Conservation (phyloP, 108 stramenopile genomes). For the Pseudonitzschia multiseries region DNA sequence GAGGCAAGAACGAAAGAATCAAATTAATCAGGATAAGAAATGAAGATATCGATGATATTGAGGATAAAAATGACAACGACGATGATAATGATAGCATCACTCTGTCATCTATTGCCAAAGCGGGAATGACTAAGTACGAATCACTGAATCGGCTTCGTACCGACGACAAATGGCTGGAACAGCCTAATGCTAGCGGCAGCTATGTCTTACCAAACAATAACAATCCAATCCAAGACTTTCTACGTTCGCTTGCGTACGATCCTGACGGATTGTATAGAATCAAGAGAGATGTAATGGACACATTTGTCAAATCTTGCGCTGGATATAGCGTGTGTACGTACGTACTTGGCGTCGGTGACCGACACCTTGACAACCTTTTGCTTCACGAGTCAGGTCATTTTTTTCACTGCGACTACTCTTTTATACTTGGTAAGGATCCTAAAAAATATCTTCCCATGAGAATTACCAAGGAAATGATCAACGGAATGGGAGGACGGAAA, state of each 20-base stretch:
- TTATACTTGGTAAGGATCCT: conserved; percentile 85
- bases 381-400: conserved; percentile 82
- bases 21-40: conserved; percentile 7
- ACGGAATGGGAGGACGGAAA: conserved; percentile 82
- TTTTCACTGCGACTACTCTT: conserved; percentile 86
- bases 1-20: conserved; percentile 5
- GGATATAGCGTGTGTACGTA: conserved; percentile 99
- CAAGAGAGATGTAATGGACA: conserved; percentile 80
- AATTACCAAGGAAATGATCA: conserved; percentile 85
- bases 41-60: conserved; percentile 4
- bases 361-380: conserved; percentile 85
- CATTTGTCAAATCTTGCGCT: conserved; percentile 94
- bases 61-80: conserved; percentile 19
- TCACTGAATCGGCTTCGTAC: conserved; percentile 52
- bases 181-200: background rate
- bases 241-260: conserved; percentile 70
- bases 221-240: conserved; percentile 86
- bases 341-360: conserved; percentile 89
- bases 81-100: conserved; percentile 20
- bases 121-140: conserved; percentile 67
- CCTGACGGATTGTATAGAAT: conserved; percentile 68
- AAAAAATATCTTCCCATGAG: conserved; percentile 85
- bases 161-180: background rate
- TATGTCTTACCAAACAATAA: conserved; percentile 30
- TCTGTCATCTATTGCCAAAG: conserved; percentile 38